Evolutionary conservation across 176 grass and related monocot species (phyloP), one percentile per base, ranked within the genome.

Genomic region (Secale cereale): DNA sequence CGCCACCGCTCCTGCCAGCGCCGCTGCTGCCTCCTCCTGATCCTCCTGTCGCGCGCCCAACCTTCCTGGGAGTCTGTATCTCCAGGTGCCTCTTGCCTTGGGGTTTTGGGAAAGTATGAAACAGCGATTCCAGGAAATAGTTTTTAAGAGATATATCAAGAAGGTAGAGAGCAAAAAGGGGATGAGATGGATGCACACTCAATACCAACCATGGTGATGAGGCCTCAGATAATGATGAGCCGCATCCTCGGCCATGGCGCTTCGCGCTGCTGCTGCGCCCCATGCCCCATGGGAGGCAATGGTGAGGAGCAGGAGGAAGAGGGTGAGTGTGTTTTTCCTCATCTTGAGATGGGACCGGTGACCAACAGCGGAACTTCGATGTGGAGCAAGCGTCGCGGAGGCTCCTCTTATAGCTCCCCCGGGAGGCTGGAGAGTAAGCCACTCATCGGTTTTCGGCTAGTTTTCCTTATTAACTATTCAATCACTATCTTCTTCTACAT

Each of bases 351-450:
- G 72, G 71, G 52, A 82, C 54, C 32, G 63, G 29, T 8, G 37
- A 29, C 48, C 77, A 63, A 61, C 8, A 85, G 72, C 40, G 62
- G 29, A 22, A 22, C 54, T 57, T 22, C 54, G 54, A 57, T 57
- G 54, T 22, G 54, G 54, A 57, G 17, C 54, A 20, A 8, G 54
- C 0, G 54, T 86, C 26, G 35, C 16, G 11, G 54, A 90, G 79
- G 36, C 88, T 86, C 64, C 45, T 82, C 59, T 86, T 86, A 59
- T 86, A 83, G 31, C 67, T 78, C 25, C 64, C 22, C n/a, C n/a
- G n/a, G 52, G 52, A 2, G 19, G 2, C 19, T 56, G 52, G 52
- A 20, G 0, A 3, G 52, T 56, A 19, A 19, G 48, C 48, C 7
- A 16, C 48, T 19, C 48, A 15, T 17, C 48, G 16, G 48, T 52